These are phyloP conservation scores for Trypanosoma grayi DNA, from an alignment of 208 protist species.

Conservation along the genomic window DNA sequence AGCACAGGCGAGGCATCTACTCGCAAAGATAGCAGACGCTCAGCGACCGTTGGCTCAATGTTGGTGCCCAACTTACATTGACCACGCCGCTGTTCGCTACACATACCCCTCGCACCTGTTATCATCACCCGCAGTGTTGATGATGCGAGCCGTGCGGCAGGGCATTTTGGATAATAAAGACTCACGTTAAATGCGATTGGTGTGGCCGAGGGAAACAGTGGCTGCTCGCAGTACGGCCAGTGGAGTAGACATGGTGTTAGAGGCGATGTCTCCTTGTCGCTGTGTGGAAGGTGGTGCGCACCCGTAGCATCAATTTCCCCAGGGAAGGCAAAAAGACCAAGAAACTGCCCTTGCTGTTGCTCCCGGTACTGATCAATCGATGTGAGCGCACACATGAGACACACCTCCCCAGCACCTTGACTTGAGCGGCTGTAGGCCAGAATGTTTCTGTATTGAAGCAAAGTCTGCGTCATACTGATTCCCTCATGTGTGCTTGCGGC, in stretches of 20 bases:
- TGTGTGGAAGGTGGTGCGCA: slow-evolving; percentile 9
- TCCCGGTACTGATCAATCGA: slow-evolving; percentile 9
- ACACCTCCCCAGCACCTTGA: slow-evolving; percentile 64
- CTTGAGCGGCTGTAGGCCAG: slow-evolving; percentile 45
- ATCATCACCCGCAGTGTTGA: slow-evolving; percentile 2
- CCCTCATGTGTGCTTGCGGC: slow-evolving; percentile 6
- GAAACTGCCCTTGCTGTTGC: not conserved
- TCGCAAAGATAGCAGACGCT: slow-evolving; percentile 11
- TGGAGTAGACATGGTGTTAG: slow-evolving; percentile 14
- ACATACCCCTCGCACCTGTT: slow-evolving; percentile 11
- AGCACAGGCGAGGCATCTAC: slow-evolving; percentile 11
- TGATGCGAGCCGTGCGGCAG: slow-evolving; percentile 1
- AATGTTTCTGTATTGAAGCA: slow-evolving; percentile 35
- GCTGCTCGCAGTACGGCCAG: slow-evolving; percentile 94
- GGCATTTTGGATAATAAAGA: slow-evolving; percentile 29
- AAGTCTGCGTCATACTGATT: slow-evolving; percentile 27
- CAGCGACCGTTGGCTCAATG: not conserved
- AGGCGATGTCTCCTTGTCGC: not conserved
- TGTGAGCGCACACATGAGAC: slow-evolving; percentile 34
- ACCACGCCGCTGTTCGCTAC: not conserved
- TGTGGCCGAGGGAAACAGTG: slow-evolving; percentile 65
- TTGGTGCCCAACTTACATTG: not conserved
- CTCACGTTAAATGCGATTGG: slow-evolving; percentile 94
- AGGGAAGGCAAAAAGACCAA: slow-evolving; percentile 19
- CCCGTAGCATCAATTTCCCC: slow-evolving; percentile 20